Evolutionary conservation across 2,329 filamentous ascomycete species (phyloP).

Genomic region (Colletotrichum magnum): DNA sequence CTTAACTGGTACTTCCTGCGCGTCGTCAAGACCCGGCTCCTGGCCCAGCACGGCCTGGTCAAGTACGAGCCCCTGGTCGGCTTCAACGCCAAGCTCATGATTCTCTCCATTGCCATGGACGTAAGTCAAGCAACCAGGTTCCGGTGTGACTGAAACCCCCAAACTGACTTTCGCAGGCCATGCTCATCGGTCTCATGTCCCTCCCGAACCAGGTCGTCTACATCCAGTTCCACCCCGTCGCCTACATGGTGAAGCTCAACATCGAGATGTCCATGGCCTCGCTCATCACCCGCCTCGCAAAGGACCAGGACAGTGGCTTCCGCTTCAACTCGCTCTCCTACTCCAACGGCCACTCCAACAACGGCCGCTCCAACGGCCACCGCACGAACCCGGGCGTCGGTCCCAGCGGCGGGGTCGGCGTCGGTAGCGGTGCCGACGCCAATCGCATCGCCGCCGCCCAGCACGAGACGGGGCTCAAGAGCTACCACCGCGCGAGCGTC

Average conservation of each 20-base stretch:
- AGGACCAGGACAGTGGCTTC: slow-evolving; percentile 30
- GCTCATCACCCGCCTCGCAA: slow-evolving; percentile 57
- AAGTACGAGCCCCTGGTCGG: slow-evolving; percentile 65
- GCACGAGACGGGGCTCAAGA: slow-evolving; percentile 22
- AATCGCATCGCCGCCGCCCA: not conserved
- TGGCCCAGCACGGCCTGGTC: slow-evolving; percentile 61
- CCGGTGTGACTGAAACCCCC: rapidly evolving
- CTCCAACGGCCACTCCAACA: slow-evolving; percentile 4
- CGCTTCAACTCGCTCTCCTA: slow-evolving; percentile 36
- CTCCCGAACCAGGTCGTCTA: slow-evolving; percentile 53
- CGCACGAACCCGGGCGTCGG: not conserved
- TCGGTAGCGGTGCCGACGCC: not conserved
- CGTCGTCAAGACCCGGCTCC: slow-evolving; percentile 60
- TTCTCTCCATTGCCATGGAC: slow-evolving; percentile 65
- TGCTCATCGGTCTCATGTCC: slow-evolving; percentile 53
- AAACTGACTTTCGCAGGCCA: slow-evolving; percentile 33
- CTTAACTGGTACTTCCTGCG: slow-evolving; percentile 69
- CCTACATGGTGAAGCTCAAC: slow-evolving; percentile 68
- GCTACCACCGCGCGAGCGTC: slow-evolving; percentile 21
- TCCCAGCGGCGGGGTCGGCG: not conserved
- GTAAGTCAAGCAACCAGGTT: slow-evolving; percentile 43
- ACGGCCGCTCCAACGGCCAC: slow-evolving; percentile 3
- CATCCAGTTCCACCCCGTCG: slow-evolving; percentile 66
- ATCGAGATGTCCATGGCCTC: slow-evolving; percentile 69
- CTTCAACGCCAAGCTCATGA: slow-evolving; percentile 65